A percentile compares a stretch with the other conserved stretches of the same genome.
Conservation (phyloP, 2,329 filamentous ascomycete species). For the Penicillium expansum region DNA sequence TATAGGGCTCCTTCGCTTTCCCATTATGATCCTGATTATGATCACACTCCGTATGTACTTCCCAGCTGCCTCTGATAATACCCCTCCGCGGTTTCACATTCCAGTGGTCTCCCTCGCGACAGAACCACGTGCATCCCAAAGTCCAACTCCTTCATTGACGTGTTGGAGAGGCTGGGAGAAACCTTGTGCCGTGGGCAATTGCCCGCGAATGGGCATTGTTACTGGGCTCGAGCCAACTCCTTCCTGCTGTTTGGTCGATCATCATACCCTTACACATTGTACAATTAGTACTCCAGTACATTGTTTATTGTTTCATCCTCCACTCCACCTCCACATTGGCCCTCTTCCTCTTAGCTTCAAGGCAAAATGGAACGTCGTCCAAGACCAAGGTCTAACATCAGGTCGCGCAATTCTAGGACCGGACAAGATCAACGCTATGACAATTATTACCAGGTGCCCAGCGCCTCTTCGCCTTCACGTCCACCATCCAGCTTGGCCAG, state of each 20-base stretch:
- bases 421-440: conserved; percentile 18
- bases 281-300: conserved; percentile 5
- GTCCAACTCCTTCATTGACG: conserved; percentile 13
- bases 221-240: neutral
- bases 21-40: conserved; percentile 28
- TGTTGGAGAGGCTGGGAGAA: neutral
- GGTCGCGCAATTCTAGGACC: conserved; percentile 17
- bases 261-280: conserved; percentile 10
- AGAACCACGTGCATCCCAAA: conserved; percentile 4
- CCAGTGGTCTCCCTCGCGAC: conserved; percentile 29
- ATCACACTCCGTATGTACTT: conserved; percentile 41
- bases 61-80: conserved; percentile 12
- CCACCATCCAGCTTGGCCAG: conserved; percentile 44
- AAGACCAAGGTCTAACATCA: conserved; percentile 24
- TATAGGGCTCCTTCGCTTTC: conserved; percentile 27
- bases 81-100: conserved; percentile 15
- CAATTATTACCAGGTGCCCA: conserved; percentile 29
- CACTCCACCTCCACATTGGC: neutral
- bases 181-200: neutral
- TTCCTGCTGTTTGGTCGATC: neutral
- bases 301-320: neutral
- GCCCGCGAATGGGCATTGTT: conserved; percentile 6
- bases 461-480: conserved; percentile 35
- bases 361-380: conserved; percentile 16
- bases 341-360: neutral